A percentile compares a stretch with the other conserved stretches of the same genome.
phyloP scores from a whole-genome alignment of 768 basidiomycete genomes.

The Austroboletus festivus region DNA sequence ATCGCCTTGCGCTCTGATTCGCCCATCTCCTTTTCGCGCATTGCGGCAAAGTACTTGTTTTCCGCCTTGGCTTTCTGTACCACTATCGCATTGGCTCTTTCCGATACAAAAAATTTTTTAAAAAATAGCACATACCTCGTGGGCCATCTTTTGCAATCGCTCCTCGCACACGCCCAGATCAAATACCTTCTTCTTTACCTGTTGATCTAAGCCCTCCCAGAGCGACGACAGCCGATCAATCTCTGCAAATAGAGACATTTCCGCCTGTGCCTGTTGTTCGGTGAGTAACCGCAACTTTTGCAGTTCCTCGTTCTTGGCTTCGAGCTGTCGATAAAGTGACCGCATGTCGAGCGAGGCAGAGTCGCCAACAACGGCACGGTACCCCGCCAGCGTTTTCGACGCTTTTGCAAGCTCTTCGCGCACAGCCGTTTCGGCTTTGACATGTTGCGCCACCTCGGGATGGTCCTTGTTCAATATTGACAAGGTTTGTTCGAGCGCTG shows the following conservation, averaged over 20 bases:
- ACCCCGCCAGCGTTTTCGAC: constrained; percentile 52
- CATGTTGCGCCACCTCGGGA: constrained; percentile 51
- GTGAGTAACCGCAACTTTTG: constrained; percentile 58
- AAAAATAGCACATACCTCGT: constrained; percentile 59
- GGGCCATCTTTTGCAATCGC: constrained; percentile 54
- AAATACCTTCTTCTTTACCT: constrained; percentile 81
- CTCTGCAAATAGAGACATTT: constrained; percentile 77
- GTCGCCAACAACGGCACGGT: constrained; percentile 63
- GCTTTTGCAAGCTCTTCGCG: constrained; percentile 46
- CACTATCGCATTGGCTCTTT: background rate
- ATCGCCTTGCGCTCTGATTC: constrained; percentile 72
- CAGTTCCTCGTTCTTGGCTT: constrained; percentile 67
- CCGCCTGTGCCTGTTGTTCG: constrained; percentile 62
- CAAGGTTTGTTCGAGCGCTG: constrained; percentile 53
- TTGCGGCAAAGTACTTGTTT: constrained; percentile 88
- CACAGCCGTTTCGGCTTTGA: constrained; percentile 49
- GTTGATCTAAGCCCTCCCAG: constrained; percentile 81
- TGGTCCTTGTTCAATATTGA: constrained; percentile 42
- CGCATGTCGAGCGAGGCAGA: constrained; percentile 48
- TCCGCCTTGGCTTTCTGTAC: constrained; percentile 90
- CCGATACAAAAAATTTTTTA: background rate
- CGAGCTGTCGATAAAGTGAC: constrained; percentile 52
- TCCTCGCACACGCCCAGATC: constrained; percentile 77
- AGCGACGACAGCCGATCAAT: constrained; percentile 81
- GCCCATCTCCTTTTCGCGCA: constrained; percentile 84